Evolutionary conservation across 164 flowering plant genomes (phyloP), one percentile per base, ranked within the genome.

Genomic region (Chloranthus sessilifolius): DNA sequence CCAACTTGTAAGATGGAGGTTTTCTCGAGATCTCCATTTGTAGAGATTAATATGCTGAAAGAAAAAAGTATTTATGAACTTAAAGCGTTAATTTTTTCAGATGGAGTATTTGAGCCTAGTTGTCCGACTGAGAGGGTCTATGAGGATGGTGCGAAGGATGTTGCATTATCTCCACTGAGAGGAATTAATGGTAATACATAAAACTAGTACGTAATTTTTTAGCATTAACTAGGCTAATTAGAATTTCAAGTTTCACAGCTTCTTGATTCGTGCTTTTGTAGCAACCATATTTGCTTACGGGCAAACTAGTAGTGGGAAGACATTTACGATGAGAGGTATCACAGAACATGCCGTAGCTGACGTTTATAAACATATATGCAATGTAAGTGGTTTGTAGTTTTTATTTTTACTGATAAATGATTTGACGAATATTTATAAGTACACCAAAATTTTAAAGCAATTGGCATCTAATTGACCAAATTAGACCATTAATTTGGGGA

Each of bases 241-340:
- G n/a, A n/a, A n/a, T 16, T 15, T 50, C 14, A 9, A 16, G 43
- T 30, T 31, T 45, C 8, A 43, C 49, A 22, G 39, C 45, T 43
- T 17, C 15, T 19, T 39, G 17, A 4, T 33, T 30, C 16, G 8
- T 50, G 26, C 8, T 15, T 11, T 55, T 7, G 71, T 83, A 94
- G 99, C 99, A 9, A 94, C 99, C 4, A 86, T 94, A 59, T 94
- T 94, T 71, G 99, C 99, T 11, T 92, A 92, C 71, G 99, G 99
- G 15, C 99, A 88, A 72, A 92, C 99, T 21, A 88, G 97, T 71
- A 92, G 99, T 69, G 99, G 99, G 43, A 92, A 92, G 69, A 92
- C 99, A 11, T 92, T 72, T 64, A 92, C 99, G 7, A 92, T 92
- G 99, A 75, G 97, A 71, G 99, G 99, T 62, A 81, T 92, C 43